These are phyloP conservation scores for Eucalyptus marginata DNA, from an alignment of 345 rosid species.

Conservation along the genomic window DNA sequence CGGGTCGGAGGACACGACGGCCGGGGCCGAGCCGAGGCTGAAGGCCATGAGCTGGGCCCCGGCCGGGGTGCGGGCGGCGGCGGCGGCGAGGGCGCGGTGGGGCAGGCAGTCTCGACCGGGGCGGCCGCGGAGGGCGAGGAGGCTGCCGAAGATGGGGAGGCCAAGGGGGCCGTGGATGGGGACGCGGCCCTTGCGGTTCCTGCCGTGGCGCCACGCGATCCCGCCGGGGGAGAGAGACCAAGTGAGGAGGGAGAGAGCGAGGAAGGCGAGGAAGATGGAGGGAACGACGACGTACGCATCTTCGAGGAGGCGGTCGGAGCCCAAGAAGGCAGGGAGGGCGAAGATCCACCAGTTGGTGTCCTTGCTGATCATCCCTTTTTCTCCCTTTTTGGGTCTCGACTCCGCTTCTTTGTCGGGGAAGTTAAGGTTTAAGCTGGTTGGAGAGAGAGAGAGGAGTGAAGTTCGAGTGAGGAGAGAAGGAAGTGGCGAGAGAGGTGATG, in stretches of 20 bases:
- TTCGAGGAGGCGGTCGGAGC: constrained; percentile 12
- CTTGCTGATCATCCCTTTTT: constrained; percentile 12
- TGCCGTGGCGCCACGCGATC: constrained; percentile 56
- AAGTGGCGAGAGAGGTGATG: background rate
- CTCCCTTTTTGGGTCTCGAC: background rate
- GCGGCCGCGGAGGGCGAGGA: constrained; percentile 40
- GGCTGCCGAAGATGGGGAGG: constrained; percentile 66
- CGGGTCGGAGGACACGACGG: constrained; percentile 65
- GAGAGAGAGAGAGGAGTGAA: background rate
- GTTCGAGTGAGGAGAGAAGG: background rate
- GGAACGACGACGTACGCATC: constrained; percentile 15
- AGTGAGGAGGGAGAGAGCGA: constrained; percentile 23
- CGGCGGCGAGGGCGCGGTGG: constrained; percentile 53
- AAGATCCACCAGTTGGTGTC: constrained; percentile 50
- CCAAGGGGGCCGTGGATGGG: constrained; percentile 66
- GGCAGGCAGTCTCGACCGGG: constrained; percentile 10
- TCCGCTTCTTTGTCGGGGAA: too few relatives aligned
- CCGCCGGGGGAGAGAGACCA: constrained; percentile 67
- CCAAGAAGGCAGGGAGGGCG: constrained; percentile 51
- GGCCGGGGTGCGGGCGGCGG: constrained; percentile 24
- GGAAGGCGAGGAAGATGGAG: constrained; percentile 19
- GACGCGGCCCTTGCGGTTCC: constrained; percentile 25
- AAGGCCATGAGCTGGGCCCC: constrained; percentile 66
- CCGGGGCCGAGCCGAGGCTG: constrained; percentile 69
- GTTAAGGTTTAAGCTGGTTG: background rate